A percentile compares a stretch with the other conserved stretches of the same genome.
Evolutionary conservation across 129 eudicot genomes (phyloP).

Genomic region (Saussurea involucrata): DNA sequence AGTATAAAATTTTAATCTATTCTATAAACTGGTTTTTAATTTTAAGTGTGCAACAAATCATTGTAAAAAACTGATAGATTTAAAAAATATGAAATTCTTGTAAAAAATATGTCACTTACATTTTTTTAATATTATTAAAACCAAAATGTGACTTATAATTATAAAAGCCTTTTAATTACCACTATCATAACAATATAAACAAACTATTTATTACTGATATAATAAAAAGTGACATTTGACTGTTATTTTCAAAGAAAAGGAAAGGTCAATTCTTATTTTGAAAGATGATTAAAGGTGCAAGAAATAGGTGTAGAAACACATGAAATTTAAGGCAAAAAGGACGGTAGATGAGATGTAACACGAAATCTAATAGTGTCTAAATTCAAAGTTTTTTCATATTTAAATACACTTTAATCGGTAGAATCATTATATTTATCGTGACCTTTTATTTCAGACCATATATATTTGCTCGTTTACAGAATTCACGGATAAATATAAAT

Average conservation of each 20-base stretch:
- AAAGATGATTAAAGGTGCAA: not conserved
- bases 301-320: not conserved
- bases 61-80: too few relatives aligned
- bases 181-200: not conserved
- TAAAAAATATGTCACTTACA: too few relatives aligned
- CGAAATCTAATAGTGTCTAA: conserved; percentile 1
- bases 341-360: not conserved
- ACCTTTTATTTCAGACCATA: not conserved
- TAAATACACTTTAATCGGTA: not conserved
- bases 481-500: not conserved
- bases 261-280: not conserved
- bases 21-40: too few relatives aligned
- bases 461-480: not conserved
- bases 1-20: too few relatives aligned
- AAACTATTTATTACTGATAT: too few relatives aligned
- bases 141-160: too few relatives aligned
- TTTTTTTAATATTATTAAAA: too few relatives aligned
- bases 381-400: not conserved
- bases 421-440: not conserved
- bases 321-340: conserved; percentile 13
- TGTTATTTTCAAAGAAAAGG: not conserved
- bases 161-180: not conserved
- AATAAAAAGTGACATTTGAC: too few relatives aligned
- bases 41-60: too few relatives aligned
- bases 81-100: too few relatives aligned